Conservation (phyloP, 306 rosid species). For the Oemleria cerasiformis region DNA sequence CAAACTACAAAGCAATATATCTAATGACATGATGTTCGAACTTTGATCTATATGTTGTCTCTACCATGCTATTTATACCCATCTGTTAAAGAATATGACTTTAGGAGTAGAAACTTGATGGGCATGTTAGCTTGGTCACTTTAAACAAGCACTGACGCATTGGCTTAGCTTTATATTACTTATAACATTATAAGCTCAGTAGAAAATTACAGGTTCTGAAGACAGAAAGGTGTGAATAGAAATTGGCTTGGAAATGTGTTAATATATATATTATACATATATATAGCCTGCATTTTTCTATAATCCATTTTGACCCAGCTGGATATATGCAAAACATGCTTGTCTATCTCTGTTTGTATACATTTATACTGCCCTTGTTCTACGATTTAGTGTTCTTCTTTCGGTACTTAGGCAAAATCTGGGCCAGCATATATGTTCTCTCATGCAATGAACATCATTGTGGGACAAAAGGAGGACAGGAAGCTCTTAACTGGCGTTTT, state of each 20-base stretch:
- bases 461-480: conserved; percentile 36
- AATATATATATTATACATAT: no score
- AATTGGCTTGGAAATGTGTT: no score
- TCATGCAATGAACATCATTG: conserved; percentile 43
- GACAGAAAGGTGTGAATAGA: no score
- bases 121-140: neutral
- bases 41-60: neutral
- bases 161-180: neutral
- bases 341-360: no score
- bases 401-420: conserved; percentile 27
- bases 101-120: neutral
- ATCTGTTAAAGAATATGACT: no score
- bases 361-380: no score
- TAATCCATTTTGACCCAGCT: no score
- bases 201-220: no score
- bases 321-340: no score
- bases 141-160: neutral
- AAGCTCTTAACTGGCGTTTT: conserved; percentile 31
- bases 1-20: neutral
- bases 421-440: conserved; percentile 45
- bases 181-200: no score
- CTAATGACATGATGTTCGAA: neutral
- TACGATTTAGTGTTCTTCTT: neutral
- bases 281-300: no score
- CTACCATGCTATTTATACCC: no score